Conservation (phyloP, 306 rosid species). For the Abrus pulchellus region DNA sequence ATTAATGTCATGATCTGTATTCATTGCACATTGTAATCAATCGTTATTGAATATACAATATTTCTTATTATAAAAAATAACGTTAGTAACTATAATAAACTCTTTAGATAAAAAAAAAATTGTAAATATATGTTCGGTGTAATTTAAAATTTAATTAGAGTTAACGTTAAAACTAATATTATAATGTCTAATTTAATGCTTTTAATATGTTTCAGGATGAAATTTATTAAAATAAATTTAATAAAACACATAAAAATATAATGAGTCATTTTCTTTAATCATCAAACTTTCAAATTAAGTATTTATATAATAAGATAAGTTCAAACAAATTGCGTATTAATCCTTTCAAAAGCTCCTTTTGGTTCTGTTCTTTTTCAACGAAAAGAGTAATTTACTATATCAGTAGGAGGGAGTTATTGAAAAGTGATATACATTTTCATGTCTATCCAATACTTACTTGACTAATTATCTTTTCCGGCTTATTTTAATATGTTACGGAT, state of each 20-base stretch:
- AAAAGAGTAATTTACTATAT: background rate
- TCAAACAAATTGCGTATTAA: background rate
- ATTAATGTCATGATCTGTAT: background rate
- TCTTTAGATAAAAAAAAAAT: background rate
- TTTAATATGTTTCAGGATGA: background rate
- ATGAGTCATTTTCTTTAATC: background rate
- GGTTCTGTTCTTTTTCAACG: background rate
- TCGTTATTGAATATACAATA: background rate
- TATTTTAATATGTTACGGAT: too few species aligned
- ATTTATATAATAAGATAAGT: background rate
- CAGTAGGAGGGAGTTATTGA: background rate
- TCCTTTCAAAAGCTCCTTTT: background rate
- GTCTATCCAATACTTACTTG: background rate
- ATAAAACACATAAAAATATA: background rate
- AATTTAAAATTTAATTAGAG: background rate
- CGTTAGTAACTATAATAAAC: background rate
- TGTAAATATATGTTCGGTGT: background rate
- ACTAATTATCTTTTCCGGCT: background rate
- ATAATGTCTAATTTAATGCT: background rate
- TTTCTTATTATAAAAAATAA: background rate
- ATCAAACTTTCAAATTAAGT: background rate
- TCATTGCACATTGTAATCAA: background rate
- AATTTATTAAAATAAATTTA: background rate
- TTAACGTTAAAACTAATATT: background rate
- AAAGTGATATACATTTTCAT: slow-evolving; percentile 1